Evolutionary conservation across 305 asterid species (phyloP), one percentile per base, ranked within the genome.

Genomic region (Fraxinus ornus): DNA sequence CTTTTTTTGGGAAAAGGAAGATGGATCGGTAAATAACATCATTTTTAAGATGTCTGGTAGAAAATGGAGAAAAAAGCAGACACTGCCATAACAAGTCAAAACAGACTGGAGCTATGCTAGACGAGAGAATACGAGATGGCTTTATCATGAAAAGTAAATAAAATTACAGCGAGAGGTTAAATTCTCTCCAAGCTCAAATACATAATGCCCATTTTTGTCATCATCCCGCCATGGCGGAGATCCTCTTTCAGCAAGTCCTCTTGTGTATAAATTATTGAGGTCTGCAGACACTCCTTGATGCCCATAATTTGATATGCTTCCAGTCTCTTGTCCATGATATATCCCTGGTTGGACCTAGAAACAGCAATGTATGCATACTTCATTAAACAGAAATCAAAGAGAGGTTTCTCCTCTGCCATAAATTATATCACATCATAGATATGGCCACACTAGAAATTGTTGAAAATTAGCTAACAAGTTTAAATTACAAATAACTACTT

Each of bases 261-360:
- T 93, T 84, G 90, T 86, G 91, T 88, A 88, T 41, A 90, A 86
- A 87, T 81, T 85, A 89, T 87, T 85, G 86, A 86, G 91, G 85
- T 91, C 92, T 37, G 92, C 78, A 70, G 86, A 83, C 80, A 87
- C 89, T 85, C 90, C 92, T 75, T 95, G 79, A 83, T 94, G 86
- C 83, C 92, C 94, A 88, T 87, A 91, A 94, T 95, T 91, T 82
- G 96, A 87, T 90, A 91, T 74, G 89, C 24, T 55, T 55, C 87
- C 98, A 91, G 87, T 79, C 84, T 94, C 98, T 91, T 91, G 97
- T 76, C 93, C 98, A 91, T 88, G 83, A 89, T 89, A 91, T 84
- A 95, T 91, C 83, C 92, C 97, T 89, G 92, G 91, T 94, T 95
- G 95, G 91, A 94, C 98, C 99, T 95, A 92, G 97, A 94, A 95